Conservation (phyloP, 805 yeast genomes). For the Schwanniomyces sp. region DNA sequence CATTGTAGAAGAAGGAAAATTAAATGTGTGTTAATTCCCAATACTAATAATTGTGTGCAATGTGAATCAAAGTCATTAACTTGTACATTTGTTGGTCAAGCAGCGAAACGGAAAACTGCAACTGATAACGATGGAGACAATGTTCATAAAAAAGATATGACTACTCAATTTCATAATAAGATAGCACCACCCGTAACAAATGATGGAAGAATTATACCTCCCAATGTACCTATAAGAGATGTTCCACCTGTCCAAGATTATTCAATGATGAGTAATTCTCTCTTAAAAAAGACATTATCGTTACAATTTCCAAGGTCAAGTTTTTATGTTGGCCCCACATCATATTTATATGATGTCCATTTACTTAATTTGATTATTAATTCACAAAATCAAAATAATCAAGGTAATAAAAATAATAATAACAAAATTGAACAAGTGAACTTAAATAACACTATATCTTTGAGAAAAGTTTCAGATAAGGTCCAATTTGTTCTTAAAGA, state of each 20-base stretch:
- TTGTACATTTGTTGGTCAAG: constrained; percentile 72
- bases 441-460: constrained; percentile 59
- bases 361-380: constrained; percentile 61
- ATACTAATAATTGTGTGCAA: constrained; percentile 63
- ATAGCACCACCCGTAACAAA: not conserved
- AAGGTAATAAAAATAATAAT: constrained; percentile 30
- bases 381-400: constrained; percentile 17
- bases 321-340: constrained; percentile 85
- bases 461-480: constrained; percentile 76
- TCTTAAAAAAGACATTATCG: constrained; percentile 67
- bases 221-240: constrained; percentile 49
- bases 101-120: constrained; percentile 37
- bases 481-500: constrained; percentile 78
- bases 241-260: constrained; percentile 67
- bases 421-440: constrained; percentile 76
- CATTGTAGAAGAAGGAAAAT: constrained; percentile 80
- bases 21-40: constrained; percentile 71
- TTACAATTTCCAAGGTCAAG: constrained; percentile 88
- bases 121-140: constrained; percentile 10
- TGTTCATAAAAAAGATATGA: constrained; percentile 16
- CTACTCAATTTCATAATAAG: constrained; percentile 9
- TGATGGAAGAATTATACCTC: constrained; percentile 24
- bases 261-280: constrained; percentile 58
- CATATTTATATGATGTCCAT: constrained; percentile 68
- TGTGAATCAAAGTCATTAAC: constrained; percentile 73